Evolutionary conservation across 441 rosid genomes (phyloP).

Genomic region (Raphanus hybrid): DNA sequence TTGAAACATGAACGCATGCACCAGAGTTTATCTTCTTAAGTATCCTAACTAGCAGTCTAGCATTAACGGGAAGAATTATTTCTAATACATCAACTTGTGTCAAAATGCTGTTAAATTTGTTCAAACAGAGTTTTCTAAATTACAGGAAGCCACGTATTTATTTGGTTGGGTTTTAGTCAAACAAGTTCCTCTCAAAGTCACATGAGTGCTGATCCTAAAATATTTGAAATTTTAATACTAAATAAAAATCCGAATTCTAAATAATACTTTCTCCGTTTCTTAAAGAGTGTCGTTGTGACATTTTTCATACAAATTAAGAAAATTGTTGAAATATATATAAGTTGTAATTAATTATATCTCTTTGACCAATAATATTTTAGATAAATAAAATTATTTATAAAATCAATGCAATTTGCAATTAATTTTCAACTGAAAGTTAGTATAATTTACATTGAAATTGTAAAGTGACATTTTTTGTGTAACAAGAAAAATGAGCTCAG

Average conservation of each 20-base stretch:
- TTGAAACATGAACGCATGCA: slow-evolving; percentile 2
- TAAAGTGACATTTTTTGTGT: too few relatives aligned
- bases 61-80: not conserved
- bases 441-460: too few relatives aligned
- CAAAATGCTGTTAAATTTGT: not conserved
- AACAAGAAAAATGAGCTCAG: too few relatives aligned
- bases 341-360: too few relatives aligned
- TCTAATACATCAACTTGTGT: not conserved
- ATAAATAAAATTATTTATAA: too few relatives aligned
- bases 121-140: not conserved
- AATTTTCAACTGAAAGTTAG: too few relatives aligned
- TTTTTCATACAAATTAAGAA: too few relatives aligned
- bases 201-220: not conserved
- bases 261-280: too few relatives aligned
- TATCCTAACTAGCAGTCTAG: not conserved
- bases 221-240: not conserved
- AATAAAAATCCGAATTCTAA: not conserved
- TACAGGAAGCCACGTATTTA: slow-evolving; percentile 13
- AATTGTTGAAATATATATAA: too few relatives aligned
- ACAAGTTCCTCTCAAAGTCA: not conserved
- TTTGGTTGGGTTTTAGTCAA: not conserved
- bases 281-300: too few relatives aligned
- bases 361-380: too few relatives aligned
- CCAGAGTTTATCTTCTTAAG: not conserved
- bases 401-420: too few relatives aligned